Conservation (phyloP, 176 grass and related monocot species). For the Aegilops umbellulata region DNA sequence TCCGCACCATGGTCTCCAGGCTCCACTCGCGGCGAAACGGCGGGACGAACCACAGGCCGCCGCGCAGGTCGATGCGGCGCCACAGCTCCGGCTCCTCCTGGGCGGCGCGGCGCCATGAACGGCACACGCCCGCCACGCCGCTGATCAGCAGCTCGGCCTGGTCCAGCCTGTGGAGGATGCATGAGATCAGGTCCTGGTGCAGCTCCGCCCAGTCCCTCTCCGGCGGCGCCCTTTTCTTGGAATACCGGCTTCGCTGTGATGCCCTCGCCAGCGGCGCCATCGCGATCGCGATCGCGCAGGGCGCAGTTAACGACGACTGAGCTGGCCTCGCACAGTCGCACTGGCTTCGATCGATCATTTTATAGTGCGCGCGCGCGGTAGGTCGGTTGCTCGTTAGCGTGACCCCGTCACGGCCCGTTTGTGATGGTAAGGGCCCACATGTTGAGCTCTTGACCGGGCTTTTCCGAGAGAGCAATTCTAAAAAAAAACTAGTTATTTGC, state of each 20-base stretch:
- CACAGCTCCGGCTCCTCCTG: constrained; percentile 15
- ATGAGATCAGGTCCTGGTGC: neutral
- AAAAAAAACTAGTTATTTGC: too few relatives aligned
- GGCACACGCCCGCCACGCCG: neutral
- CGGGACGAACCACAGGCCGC: neutral
- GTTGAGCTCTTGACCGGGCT: too few relatives aligned
- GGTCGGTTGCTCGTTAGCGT: neutral
- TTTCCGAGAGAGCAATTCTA: too few relatives aligned
- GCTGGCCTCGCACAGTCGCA: neutral
- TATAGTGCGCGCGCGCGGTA: neutral
- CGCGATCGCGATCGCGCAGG: neutral
- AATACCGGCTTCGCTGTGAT: neutral
- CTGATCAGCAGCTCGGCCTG: neutral
- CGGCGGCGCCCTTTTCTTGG: neutral
- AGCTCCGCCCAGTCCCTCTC: constrained; percentile 3
- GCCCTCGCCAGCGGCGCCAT: neutral
- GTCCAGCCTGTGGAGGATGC: neutral
- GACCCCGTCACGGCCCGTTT: too few relatives aligned
- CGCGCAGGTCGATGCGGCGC: constrained; percentile 16
- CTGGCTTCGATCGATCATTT: neutral
- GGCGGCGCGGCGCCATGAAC: neutral
- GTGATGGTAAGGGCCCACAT: too few relatives aligned
- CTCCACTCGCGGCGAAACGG: neutral
- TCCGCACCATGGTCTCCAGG: neutral
- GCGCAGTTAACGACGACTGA: neutral